phyloP scores from a whole-genome alignment of 305 asterid species.

The Nicotiana rustica region DNA sequence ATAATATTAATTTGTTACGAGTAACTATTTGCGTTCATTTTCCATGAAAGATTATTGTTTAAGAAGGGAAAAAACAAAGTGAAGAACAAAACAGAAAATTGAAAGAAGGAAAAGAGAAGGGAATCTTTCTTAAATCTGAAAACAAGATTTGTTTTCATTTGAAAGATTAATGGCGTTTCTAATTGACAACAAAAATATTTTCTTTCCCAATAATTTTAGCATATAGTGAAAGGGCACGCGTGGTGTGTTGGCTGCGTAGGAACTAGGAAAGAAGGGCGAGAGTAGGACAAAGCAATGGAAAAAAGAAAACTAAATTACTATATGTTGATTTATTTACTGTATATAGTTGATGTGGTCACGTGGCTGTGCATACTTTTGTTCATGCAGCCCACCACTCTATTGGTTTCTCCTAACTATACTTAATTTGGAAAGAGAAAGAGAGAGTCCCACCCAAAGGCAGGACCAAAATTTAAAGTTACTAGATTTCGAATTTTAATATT shows the following conservation, averaged over 20 bases:
- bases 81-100: not conserved
- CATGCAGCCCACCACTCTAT: constrained; percentile 44
- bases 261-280: not conserved
- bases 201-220: constrained; percentile 27
- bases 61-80: not conserved
- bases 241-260: not conserved
- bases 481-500: too few relatives aligned
- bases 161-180: not conserved
- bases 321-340: too few relatives aligned
- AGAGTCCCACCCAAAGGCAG: too few relatives aligned
- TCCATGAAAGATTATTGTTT: not conserved
- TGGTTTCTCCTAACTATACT: too few relatives aligned
- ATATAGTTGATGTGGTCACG: constrained; percentile 39
- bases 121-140: not conserved
- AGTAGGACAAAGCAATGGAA: constrained; percentile 31
- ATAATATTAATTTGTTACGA: too few relatives aligned
- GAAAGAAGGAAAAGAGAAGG: not conserved
- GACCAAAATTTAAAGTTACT: too few relatives aligned
- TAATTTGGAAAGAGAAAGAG: too few relatives aligned
- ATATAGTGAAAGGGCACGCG: constrained; percentile 27
- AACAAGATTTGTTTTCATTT: not conserved
- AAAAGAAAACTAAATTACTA: not conserved
- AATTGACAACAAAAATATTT: not conserved
- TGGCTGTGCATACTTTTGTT: constrained; percentile 36
- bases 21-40: not conserved